phyloP scores from a whole-genome alignment of 2,329 filamentous ascomycete genomes.

The Mollisia scopiformis region DNA sequence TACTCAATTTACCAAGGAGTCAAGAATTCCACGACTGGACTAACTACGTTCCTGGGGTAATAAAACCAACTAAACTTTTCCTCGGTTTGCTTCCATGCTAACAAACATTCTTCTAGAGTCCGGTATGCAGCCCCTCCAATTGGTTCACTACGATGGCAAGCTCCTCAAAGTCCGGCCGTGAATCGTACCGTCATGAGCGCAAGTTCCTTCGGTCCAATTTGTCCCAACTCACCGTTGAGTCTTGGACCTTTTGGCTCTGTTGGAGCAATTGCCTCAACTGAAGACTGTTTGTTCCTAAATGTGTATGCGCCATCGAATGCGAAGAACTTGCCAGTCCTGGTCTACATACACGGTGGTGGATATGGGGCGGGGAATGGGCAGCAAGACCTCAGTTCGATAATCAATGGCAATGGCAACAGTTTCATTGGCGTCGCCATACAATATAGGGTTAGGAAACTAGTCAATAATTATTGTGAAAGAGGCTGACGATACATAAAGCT shows the following conservation, averaged over 20 bases:
- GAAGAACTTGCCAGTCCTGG: conserved; percentile 44
- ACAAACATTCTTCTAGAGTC: conserved; percentile 38
- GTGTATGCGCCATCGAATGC: conserved; percentile 44
- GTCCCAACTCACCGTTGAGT: conserved; percentile 15
- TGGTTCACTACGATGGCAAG: conserved; percentile 46
- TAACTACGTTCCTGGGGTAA: conserved; percentile 51
- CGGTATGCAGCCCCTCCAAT: conserved; percentile 47
- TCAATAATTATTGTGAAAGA: conserved; percentile 34
- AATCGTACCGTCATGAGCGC: conserved; percentile 37
- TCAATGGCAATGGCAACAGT: conserved; percentile 48
- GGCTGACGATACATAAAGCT: conserved; percentile 12
- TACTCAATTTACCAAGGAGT: conserved; percentile 50
- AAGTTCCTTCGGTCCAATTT: conserved; percentile 4
- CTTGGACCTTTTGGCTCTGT: neutral
- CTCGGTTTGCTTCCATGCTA: neutral
- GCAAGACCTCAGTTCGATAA: conserved; percentile 40
- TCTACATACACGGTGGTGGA: conserved; percentile 53
- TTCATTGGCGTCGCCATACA: conserved; percentile 54
- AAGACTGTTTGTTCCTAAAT: conserved; percentile 51
- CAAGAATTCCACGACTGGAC: conserved; percentile 39
- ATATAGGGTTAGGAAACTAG: conserved; percentile 45
- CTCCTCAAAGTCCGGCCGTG: conserved; percentile 37
- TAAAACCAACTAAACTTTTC: conserved; percentile 37
- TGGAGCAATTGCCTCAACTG: conserved; percentile 32
- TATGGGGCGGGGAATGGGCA: conserved; percentile 45